Conservation (phyloP, 805 yeast genomes). For the Cyberlindnera americana region DNA sequence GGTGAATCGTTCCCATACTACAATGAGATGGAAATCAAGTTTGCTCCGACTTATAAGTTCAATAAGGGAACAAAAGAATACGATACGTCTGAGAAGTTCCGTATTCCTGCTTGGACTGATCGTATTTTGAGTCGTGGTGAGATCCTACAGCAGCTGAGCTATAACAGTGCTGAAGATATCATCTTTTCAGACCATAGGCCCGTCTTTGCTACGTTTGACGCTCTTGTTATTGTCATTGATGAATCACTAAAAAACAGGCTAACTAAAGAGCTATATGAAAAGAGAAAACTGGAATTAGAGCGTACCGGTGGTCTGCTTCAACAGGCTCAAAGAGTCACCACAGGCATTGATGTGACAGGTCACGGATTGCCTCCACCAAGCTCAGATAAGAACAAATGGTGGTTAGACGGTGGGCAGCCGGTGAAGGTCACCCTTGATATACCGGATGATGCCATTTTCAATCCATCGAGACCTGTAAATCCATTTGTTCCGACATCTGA, state of each 20-base stretch:
- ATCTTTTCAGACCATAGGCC: slow-evolving; percentile 89
- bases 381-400: slow-evolving; percentile 81
- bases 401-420: slow-evolving; percentile 72
- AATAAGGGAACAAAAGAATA: slow-evolving; percentile 80
- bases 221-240: slow-evolving; percentile 63
- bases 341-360: slow-evolving; percentile 27
- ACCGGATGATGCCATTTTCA: slow-evolving; percentile 45
- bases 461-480: slow-evolving; percentile 66
- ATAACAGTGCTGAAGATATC: slow-evolving; percentile 54
- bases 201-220: slow-evolving; percentile 68
- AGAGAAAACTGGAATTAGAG: slow-evolving; percentile 28
- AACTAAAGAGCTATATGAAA: slow-evolving; percentile 54
- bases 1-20: slow-evolving; percentile 80
- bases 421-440: slow-evolving; percentile 50
- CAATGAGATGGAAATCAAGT: slow-evolving; percentile 73
- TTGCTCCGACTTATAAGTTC: slow-evolving; percentile 92
- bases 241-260: slow-evolving; percentile 47
- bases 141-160: slow-evolving; percentile 55
- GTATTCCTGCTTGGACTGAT: slow-evolving; percentile 98
- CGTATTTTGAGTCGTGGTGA: slow-evolving; percentile 67
- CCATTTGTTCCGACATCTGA: slow-evolving; percentile 60
- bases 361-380: slow-evolving; percentile 82
- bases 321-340: background rate
- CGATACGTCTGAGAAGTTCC: slow-evolving; percentile 86
- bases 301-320: slow-evolving; percentile 17